Evolutionary conservation across 2,329 filamentous ascomycete genomes (phyloP).

Genomic region (Grosmannia huntii): DNA sequence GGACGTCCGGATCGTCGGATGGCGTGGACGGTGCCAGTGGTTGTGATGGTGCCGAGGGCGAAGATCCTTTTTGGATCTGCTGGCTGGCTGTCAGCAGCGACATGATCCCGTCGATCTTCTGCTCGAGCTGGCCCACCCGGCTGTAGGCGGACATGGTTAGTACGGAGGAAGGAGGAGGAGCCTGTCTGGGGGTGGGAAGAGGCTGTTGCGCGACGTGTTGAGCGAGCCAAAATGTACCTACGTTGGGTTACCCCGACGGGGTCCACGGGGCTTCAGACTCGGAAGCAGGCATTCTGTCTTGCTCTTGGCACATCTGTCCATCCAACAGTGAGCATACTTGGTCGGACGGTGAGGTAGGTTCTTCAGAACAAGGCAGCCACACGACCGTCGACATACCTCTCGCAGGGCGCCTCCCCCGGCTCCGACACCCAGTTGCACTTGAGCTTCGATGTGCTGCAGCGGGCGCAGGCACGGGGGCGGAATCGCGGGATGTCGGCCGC

Average conservation of each 20-base stretch:
- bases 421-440: slow-evolving; percentile 14
- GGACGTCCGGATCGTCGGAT: not conserved
- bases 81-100: slow-evolving; percentile 22
- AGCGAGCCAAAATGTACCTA: slow-evolving; percentile 1
- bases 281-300: slow-evolving; percentile 12
- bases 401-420: slow-evolving; percentile 13
- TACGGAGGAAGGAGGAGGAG: not conserved
- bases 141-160: slow-evolving; percentile 10
- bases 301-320: slow-evolving; percentile 9
- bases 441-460: slow-evolving; percentile 17
- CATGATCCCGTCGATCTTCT: slow-evolving; percentile 27
- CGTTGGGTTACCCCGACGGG: slow-evolving; percentile 12
- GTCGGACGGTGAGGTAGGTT: too few species aligned
- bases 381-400: slow-evolving; percentile 11
- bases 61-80: slow-evolving; percentile 10
- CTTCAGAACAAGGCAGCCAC: too few species aligned
- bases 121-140: slow-evolving; percentile 24
- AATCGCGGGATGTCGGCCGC: slow-evolving; percentile 8
- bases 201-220: too few species aligned
- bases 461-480: slow-evolving; percentile 18
- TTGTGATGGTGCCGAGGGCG: not conserved
- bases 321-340: not conserved
- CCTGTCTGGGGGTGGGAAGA: too few species aligned
- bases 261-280: slow-evolving; percentile 13
- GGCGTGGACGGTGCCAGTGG: not conserved